Evolutionary conservation across 257 asterid species (phyloP), one percentile per base, ranked within the genome.

Genomic region (Fraxinus quadrangulata): DNA sequence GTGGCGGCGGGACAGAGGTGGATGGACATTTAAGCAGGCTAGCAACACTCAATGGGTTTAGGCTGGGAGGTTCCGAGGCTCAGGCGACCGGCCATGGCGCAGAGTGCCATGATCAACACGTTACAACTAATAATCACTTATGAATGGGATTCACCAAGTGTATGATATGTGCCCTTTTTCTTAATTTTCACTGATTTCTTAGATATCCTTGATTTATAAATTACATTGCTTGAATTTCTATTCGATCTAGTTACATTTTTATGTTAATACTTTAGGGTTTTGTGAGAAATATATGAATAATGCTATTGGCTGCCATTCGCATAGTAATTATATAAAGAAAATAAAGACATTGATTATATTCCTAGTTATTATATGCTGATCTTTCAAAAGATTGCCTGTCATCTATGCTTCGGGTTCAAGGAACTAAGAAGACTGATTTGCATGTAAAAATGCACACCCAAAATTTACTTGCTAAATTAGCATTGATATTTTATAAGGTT

Each of bases 21-120:
- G 96, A 91, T 39, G 92, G 92, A 8, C 94, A 91, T 73, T 34
- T 88, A 19, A 89, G 92, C 33, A 84, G 89, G 90, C 81, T 90
- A 1, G 85, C 89, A 3, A 89, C 85, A 9, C 78, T 92, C 8
- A 85, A 83, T 24, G 79, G 84, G 2, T 92, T 84, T 24, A 81
- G 89, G 83, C 81, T 78, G 11, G 89, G 85, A 10, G 82, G 76
- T 7, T 59, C 67, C n/a, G 88, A 85, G 56, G 83, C 75, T 45
- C 63, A 75, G 65, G 84, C 17, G 0, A 63, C 17, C 34, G 17
- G 69, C 69, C 34, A 24, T 59, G 13, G 16, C 13, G 5, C 67
- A 68, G 51, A 56, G 42, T 40, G 80, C 74, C 70, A 72, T 33
- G 74, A 78, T 33, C 84, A 80, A 76, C 84, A 78, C 45, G 33